Evolutionary conservation across 164 flowering plant genomes (phyloP), one percentile per base, ranked within the genome.

Genomic region (Stephania japonica): DNA sequence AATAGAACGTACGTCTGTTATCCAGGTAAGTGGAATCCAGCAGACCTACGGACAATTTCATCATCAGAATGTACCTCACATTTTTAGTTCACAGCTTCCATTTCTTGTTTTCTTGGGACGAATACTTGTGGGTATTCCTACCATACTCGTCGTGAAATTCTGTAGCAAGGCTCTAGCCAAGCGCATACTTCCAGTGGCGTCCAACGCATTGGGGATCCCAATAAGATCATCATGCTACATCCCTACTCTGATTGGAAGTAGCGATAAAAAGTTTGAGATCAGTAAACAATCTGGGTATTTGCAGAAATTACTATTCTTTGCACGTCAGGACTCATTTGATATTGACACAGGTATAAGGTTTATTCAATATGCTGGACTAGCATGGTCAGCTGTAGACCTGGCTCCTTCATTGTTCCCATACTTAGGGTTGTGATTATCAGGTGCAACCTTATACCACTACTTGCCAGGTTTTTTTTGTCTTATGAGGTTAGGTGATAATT

Each of bases 371-470:
- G 87, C 98, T 26, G 98, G 98, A 62, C 98, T 96, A 71, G 99
- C 98, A 4, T 96, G 99, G 99, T 87, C 99, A 6, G 97, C 91
- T 32, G 98, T 92, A 19, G 99, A 93, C 72, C 88, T 91, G 64
- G 98, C 89, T 64, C 99, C 99, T 6, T 86, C 95, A 32, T 67
- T 93, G 6, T 92, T 93, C 81, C 67, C 85, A 67, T 79, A 81
- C 69, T 71, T 92, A 10, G 77, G 86, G 42, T 83, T 91, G 85
- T 91, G 76, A 84, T 19, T 2, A 7, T 6, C 38, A 25, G 42
- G 73, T 12, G 27, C 13, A 14, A 24, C 24, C 1, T 2, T 47
- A 11, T 47, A 3, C 53, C 16, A 13, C 41, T n/a, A 56, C 16
- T n/a, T 56, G 14, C 62, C 23, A 56, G 21, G n/a, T 56, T 56